Evolutionary conservation across 345 rosid genomes (phyloP).

Genomic region (Aegle marmelos): DNA sequence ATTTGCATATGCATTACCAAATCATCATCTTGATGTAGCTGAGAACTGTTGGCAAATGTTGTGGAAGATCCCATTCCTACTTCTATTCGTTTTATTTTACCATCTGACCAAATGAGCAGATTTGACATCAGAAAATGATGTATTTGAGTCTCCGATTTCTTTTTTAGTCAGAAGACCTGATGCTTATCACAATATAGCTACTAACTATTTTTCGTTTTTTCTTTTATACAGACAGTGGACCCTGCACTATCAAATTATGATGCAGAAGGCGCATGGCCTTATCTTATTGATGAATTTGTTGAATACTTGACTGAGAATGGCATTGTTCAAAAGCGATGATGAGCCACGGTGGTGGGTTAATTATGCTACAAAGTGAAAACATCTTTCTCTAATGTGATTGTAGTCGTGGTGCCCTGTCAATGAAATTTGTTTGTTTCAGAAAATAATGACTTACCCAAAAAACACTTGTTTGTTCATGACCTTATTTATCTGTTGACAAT

Average conservation of each 20-base stretch:
- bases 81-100: background rate
- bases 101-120: background rate
- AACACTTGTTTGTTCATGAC: background rate
- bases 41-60: background rate
- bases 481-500: slow-evolving; percentile 2
- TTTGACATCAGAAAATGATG: background rate
- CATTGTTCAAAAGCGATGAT: slow-evolving; percentile 36
- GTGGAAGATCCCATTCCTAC: background rate
- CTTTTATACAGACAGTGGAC: slow-evolving; percentile 61
- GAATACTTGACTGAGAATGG: slow-evolving; percentile 77
- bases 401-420: slow-evolving; percentile 6
- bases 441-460: background rate
- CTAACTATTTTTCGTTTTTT: background rate
- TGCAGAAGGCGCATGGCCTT: slow-evolving; percentile 98
- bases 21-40: background rate
- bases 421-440: background rate
- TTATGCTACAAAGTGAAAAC: background rate
- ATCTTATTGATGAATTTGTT: slow-evolving; percentile 94
- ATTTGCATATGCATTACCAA: background rate
- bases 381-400: slow-evolving; percentile 13
- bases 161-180: background rate
- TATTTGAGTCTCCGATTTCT: background rate
- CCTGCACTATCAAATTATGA: slow-evolving; percentile 68
- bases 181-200: background rate
- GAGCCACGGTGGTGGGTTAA: background rate